A percentile compares a stretch with the other conserved stretches of the same genome.
Evolutionary conservation across 306 rosid genomes (phyloP).

Genomic region (Vicia sativa): DNA sequence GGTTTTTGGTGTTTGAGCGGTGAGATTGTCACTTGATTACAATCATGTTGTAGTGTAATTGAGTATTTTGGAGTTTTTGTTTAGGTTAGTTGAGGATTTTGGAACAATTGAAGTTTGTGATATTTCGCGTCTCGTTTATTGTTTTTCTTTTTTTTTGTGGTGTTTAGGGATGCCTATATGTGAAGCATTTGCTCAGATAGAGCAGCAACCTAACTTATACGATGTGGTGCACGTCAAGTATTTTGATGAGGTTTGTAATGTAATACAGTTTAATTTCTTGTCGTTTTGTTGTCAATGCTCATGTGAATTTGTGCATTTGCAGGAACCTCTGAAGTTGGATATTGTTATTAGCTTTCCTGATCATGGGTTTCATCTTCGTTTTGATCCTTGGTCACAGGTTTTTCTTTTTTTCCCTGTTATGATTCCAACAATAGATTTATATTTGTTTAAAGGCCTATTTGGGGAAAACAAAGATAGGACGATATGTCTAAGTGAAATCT

Average conservation of each 20-base stretch:
- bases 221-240: slow-evolving; percentile 97
- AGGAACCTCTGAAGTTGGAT: slow-evolving; percentile 92
- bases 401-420: background rate
- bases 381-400: slow-evolving; percentile 99
- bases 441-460: slow-evolving; percentile 18
- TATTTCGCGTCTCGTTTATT: background rate
- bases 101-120: slow-evolving; percentile 6
- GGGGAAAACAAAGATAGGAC: background rate
- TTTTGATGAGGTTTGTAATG: slow-evolving; percentile 75
- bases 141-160: background rate
- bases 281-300: slow-evolving; percentile 6
- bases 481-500: background rate
- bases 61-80: background rate
- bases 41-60: background rate
- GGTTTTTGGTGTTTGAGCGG: background rate
- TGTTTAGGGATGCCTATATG: slow-evolving; percentile 93
- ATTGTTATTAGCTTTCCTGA: slow-evolving; percentile 95
- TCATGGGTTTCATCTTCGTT: slow-evolving; percentile 97
- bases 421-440: background rate
- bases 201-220: slow-evolving; percentile 84
- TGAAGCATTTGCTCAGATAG: slow-evolving; percentile 95
- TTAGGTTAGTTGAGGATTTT: slow-evolving; percentile 20
- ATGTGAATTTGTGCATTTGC: slow-evolving; percentile 31
- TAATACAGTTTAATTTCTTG: background rate
- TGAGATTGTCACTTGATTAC: background rate